phyloP scores from a whole-genome alignment of 2,329 filamentous ascomycete genomes.

The Trichoderma atrobrunneum region DNA sequence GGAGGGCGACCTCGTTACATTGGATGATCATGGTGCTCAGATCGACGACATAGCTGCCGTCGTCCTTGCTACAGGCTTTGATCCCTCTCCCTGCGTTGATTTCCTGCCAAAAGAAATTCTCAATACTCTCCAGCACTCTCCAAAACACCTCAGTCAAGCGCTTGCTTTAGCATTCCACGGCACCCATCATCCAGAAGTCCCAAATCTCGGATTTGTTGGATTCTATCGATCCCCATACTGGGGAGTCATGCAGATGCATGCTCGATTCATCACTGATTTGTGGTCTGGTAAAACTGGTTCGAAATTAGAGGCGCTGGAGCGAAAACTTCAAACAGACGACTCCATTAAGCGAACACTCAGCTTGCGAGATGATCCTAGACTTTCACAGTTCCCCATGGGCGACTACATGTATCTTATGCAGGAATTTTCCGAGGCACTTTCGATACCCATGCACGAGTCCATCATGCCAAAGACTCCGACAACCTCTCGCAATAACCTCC shows the following conservation, averaged over 20 bases:
- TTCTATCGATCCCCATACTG: constrained; percentile 84
- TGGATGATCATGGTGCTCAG: constrained; percentile 29
- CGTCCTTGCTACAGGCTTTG: constrained; percentile 74
- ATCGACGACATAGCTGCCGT: constrained; percentile 62
- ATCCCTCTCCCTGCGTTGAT: constrained; percentile 59
- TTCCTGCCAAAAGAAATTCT: constrained; percentile 61
- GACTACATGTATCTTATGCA: constrained; percentile 78
- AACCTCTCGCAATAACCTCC: constrained; percentile 40
- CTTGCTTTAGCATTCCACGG: constrained; percentile 67
- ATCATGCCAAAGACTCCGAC: constrained; percentile 25
- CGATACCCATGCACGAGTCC: constrained; percentile 44
- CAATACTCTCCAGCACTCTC: constrained; percentile 55
- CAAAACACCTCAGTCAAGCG: constrained; percentile 54
- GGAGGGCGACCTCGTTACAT: constrained; percentile 34
- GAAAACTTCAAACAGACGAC: constrained; percentile 44
- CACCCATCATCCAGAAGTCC: constrained; percentile 58
- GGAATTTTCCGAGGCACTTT: constrained; percentile 60
- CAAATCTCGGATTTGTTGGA: constrained; percentile 72
- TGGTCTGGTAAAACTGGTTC: constrained; percentile 46
- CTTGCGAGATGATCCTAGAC: constrained; percentile 51
- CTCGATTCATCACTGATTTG: constrained; percentile 60
- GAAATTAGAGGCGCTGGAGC: constrained; percentile 31
- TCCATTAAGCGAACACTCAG: constrained; percentile 46
- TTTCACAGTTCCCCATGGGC: constrained; percentile 76
- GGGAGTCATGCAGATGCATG: constrained; percentile 86